A percentile compares a stretch with the other conserved stretches of the same genome.
Evolutionary conservation across 352 stramenopile species (phyloP).

Genomic region (Pythium grandisporangium): DNA sequence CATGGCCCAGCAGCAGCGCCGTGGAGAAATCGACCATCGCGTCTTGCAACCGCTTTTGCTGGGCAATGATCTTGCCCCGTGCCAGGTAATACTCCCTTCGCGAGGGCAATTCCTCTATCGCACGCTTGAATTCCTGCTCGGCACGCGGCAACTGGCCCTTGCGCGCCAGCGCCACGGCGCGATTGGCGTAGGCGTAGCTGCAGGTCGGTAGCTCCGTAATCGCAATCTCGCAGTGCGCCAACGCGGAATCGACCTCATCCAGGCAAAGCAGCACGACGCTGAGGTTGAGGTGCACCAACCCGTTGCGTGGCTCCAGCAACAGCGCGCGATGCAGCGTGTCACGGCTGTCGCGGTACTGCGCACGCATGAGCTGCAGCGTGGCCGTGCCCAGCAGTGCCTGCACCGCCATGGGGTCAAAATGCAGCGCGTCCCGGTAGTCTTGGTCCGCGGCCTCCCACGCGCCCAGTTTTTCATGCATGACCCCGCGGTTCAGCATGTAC

Average conservation of each 20-base stretch:
- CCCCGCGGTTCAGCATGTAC: conserved; percentile 65
- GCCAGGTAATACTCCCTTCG: conserved; percentile 59
- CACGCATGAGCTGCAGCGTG: conserved; percentile 39
- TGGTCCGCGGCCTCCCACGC: conserved; percentile 31
- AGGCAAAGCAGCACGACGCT: conserved; percentile 37
- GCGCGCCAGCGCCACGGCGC: conserved; percentile 35
- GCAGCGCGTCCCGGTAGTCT: conserved; percentile 49
- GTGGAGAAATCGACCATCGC: conserved; percentile 78
- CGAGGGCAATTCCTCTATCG: conserved; percentile 60
- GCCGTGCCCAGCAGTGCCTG: conserved; percentile 47
- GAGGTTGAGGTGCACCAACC: conserved; percentile 51
- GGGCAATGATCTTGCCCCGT: conserved; percentile 52
- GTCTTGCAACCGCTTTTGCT: conserved; percentile 67
- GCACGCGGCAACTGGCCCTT: conserved; percentile 25
- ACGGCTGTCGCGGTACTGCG: conserved; percentile 23
- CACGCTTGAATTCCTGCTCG: conserved; percentile 47
- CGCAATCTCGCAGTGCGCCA: conserved; percentile 41
- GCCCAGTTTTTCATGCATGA: conserved; percentile 47
- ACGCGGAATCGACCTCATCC: conserved; percentile 16
- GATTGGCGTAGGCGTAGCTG: conserved; percentile 64
- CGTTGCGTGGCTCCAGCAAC: conserved; percentile 31
- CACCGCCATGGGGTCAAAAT: conserved; percentile 59
- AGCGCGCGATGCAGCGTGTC: conserved; percentile 31
- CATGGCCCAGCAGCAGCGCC: conserved; percentile 58
- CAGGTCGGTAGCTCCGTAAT: conserved; percentile 39